These are phyloP conservation scores for Schwanniomyces occidentalis DNA, from an alignment of 805 yeast species.

Conservation along the genomic window DNA sequence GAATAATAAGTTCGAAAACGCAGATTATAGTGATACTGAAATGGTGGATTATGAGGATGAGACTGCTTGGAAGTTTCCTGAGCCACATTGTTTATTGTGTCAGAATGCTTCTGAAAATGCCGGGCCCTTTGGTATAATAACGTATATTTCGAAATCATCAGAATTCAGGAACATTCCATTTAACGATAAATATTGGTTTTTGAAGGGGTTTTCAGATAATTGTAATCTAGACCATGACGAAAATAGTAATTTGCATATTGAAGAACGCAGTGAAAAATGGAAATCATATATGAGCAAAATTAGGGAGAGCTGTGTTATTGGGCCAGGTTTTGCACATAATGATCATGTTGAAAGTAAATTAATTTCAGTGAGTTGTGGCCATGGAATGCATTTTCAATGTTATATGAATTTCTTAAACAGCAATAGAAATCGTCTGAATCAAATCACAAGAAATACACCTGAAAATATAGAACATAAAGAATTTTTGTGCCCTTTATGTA, in stretches of 20 bases:
- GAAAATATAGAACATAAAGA: conserved; percentile 71
- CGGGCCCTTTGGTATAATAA: conserved; percentile 75
- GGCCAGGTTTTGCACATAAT: conserved; percentile 66
- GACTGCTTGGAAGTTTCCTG: conserved; percentile 65
- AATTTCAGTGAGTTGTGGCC: conserved; percentile 82
- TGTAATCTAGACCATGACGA: conserved; percentile 40
- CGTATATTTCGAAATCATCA: conserved; percentile 58
- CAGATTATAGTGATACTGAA: conserved; percentile 41
- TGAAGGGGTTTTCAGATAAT: conserved; percentile 57
- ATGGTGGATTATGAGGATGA: conserved; percentile 37
- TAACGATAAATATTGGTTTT: conserved; percentile 62
- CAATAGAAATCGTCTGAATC: conserved; percentile 57
- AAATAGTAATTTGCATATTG: conserved; percentile 15
- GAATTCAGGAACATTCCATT: conserved; percentile 66
- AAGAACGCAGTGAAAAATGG: conserved; percentile 34
- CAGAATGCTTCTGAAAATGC: conserved; percentile 68
- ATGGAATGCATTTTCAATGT: conserved; percentile 87
- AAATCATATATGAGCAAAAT: conserved; percentile 32
- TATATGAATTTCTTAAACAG: conserved; percentile 62
- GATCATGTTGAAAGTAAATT: conserved; percentile 41
- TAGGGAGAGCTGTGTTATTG: conserved; percentile 48
- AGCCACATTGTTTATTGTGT: conserved; percentile 76
- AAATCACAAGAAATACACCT: conserved; percentile 80
- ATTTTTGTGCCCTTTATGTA: conserved; percentile 88
- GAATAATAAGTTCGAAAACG: conserved; percentile 35